A percentile compares a stretch with the other conserved stretches of the same genome.
Evolutionary conservation across 148 eudicot species (phyloP).

Genomic region (Vaccinium corymbosum): DNA sequence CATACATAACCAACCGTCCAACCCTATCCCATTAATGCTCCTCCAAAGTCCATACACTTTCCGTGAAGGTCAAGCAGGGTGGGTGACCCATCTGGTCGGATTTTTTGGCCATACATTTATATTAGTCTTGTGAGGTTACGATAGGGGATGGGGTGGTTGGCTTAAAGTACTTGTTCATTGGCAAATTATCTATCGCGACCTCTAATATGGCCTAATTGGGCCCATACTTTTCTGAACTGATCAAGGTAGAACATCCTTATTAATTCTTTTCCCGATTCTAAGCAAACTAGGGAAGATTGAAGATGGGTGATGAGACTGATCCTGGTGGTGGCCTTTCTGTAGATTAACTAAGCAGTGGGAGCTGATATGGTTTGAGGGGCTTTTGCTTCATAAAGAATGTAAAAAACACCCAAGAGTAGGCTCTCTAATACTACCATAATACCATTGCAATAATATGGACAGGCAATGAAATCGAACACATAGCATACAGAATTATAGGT

Average conservation of each 20-base stretch:
- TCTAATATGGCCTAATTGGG: background rate
- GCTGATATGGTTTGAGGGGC: conserved; percentile 7
- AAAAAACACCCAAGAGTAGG: background rate
- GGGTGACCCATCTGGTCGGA: background rate
- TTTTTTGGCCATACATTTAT: background rate
- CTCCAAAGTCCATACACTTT: background rate
- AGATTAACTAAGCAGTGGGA: background rate
- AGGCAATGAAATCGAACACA: background rate
- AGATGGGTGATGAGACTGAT: background rate
- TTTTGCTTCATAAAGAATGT: background rate
- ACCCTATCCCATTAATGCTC: background rate
- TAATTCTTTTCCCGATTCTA: background rate
- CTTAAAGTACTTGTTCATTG: background rate
- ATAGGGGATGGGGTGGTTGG: background rate
- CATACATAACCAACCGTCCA: background rate
- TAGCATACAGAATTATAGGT: background rate
- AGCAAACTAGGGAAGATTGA: background rate
- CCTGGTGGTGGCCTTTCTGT: background rate
- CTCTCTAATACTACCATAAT: background rate
- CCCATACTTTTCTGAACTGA: background rate
- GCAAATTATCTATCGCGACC: background rate
- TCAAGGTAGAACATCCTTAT: background rate
- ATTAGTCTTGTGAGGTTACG: background rate
- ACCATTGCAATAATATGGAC: background rate
- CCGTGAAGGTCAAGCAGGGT: background rate